Percentiles rank a stretch among this genome's conserved stretches.
Evolutionary conservation across 2,329 filamentous ascomycete species (phyloP).

Genomic region (Biscogniauxia marginata): DNA sequence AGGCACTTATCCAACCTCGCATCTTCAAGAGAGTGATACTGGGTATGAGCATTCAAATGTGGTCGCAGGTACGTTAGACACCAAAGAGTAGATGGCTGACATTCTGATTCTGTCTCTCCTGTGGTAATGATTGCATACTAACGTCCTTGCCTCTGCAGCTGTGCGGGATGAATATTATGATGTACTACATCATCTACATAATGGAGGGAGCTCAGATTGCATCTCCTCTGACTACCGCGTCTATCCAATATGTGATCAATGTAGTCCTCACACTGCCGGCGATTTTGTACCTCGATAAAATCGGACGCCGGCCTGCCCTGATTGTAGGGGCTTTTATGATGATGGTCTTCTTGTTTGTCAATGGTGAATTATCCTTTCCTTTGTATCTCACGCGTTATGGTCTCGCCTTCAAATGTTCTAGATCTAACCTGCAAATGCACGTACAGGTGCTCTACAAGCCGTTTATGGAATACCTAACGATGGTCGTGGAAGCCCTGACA

Average conservation of each 20-base stretch:
- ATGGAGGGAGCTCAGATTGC: constrained; percentile 58
- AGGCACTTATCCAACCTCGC: constrained; percentile 46
- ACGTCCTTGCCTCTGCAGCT: constrained; percentile 9
- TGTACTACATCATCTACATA: constrained; percentile 60
- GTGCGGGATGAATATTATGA: constrained; percentile 59
- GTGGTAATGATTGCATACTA: constrained; percentile 1
- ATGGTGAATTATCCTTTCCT: constrained; percentile 38
- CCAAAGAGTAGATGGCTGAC: neutral
- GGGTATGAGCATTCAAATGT: constrained; percentile 59
- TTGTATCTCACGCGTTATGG: too few relatives aligned
- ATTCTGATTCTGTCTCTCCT: neutral
- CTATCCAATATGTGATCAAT: constrained; percentile 65
- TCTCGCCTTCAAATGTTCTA: neutral
- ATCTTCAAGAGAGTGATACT: constrained; percentile 56
- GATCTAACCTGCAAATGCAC: constrained; percentile 1
- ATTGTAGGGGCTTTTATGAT: constrained; percentile 56
- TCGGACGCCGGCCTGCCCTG: constrained; percentile 56
- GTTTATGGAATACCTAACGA: constrained; percentile 53
- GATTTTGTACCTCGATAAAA: constrained; percentile 58
- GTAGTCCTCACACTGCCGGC: constrained; percentile 58
- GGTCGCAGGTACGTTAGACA: constrained; percentile 45
- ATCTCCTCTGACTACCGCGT: constrained; percentile 56
- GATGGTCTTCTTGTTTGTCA: constrained; percentile 62
- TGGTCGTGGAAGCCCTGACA: constrained; percentile 39
- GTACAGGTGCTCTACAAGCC: constrained; percentile 55